Evolutionary conservation across 306 rosid genomes (phyloP).

Genomic region (Acmispon strigosus): DNA sequence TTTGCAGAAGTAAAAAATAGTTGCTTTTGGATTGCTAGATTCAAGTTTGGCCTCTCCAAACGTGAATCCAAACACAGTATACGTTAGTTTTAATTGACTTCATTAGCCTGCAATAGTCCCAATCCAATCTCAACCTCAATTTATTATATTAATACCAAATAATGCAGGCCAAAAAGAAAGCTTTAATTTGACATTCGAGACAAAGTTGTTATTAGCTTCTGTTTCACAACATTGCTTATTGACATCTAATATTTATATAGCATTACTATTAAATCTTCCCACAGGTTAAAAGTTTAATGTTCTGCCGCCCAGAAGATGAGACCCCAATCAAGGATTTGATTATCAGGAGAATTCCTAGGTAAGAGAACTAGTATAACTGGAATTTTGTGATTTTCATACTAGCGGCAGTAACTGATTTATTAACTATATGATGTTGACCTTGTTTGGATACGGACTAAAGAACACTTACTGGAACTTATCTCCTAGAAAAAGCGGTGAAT

Average conservation of each 20-base stretch:
- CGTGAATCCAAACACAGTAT: no score
- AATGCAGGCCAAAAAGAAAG: background rate
- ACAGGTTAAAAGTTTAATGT: constrained; percentile 61
- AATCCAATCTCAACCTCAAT: background rate
- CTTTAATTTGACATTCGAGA: background rate
- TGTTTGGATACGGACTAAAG: no score
- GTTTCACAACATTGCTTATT: background rate
- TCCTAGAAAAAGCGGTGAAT: no score
- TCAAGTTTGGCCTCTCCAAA: no score
- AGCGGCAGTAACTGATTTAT: no score
- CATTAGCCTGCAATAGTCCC: background rate
- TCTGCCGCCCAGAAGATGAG: constrained; percentile 67
- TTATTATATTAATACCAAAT: background rate
- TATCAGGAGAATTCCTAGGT: constrained; percentile 72
- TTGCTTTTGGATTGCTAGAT: no score
- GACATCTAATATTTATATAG: background rate
- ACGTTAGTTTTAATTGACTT: background rate
- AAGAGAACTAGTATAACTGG: constrained; percentile 2
- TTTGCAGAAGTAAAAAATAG: no score
- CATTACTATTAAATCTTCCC: background rate
- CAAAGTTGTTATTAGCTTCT: background rate
- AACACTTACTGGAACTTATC: no score
- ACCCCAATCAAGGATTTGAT: constrained; percentile 59
- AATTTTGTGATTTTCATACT: no score
- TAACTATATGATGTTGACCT: no score